phyloP scores from a whole-genome alignment of 2,329 filamentous ascomycete genomes.

The Drechslerella stenobrocha region DNA sequence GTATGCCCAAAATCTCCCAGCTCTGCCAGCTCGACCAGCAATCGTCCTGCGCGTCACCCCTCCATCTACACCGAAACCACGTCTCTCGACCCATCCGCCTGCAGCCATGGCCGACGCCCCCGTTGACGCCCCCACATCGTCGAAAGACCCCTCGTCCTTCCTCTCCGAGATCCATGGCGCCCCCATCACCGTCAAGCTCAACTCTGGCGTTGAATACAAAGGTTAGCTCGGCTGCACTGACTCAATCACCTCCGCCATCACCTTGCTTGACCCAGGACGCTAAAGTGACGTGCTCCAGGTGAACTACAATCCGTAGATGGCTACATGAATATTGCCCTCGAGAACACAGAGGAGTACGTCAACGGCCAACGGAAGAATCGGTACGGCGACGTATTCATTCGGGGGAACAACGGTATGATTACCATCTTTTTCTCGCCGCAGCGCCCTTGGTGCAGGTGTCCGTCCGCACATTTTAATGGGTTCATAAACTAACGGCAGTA shows the following conservation, averaged over 20 bases:
- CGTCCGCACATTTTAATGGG: no score
- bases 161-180: conserved; percentile 92
- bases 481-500: no score
- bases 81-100: neutral
- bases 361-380: conserved; percentile 65
- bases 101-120: conserved; percentile 33
- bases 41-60: no score
- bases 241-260: neutral
- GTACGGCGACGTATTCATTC: conserved; percentile 70
- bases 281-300: conserved; percentile 61
- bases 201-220: conserved; percentile 98
- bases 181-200: conserved; percentile 92
- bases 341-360: conserved; percentile 90
- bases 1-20: no score
- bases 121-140: conserved; percentile 13
- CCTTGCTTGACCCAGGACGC: neutral
- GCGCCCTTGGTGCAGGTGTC: no score
- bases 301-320: conserved; percentile 96
- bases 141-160: conserved; percentile 88
- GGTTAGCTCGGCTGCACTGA: conserved; percentile 60
- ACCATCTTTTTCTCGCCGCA: neutral
- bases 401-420: conserved; percentile 67
- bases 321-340: conserved; percentile 99
- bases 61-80: no score
- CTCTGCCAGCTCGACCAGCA: neutral